Conservation (phyloP, 192 early-diverging fungal genomes). For the Podila epigama region DNA sequence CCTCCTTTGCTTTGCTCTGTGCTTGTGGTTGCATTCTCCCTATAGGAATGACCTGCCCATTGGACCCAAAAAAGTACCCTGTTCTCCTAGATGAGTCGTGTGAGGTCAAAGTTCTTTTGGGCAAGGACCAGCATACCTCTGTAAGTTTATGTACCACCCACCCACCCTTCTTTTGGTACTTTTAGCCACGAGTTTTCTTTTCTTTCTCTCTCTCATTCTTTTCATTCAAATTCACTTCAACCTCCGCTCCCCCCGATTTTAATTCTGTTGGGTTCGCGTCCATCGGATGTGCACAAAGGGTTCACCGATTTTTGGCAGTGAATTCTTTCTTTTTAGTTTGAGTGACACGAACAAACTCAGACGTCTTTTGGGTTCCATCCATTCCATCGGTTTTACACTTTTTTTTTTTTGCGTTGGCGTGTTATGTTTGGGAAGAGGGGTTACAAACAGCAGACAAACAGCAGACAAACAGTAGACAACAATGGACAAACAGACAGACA, state of each 20-base stretch:
- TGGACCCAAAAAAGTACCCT: conserved; percentile 44
- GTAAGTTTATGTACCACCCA: conserved; percentile 19
- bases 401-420: too few species aligned
- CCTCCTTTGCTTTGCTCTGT: too few species aligned
- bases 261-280: too few species aligned
- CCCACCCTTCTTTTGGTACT: neutral
- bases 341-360: too few species aligned
- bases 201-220: neutral
- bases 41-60: conserved; percentile 37
- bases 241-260: neutral
- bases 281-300: too few species aligned
- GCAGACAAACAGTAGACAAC: too few species aligned
- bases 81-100: conserved; percentile 34
- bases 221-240: neutral
- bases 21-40: neutral
- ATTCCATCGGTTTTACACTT: too few species aligned
- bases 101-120: conserved; percentile 42
- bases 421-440: too few species aligned
- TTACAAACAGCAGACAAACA: too few species aligned
- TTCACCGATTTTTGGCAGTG: too few species aligned
- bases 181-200: neutral
- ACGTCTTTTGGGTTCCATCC: neutral
- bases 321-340: too few species aligned
- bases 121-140: conserved; percentile 47
- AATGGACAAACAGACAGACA: too few species aligned